Conservation (phyloP, 2,329 filamentous ascomycete genomes). For the Annulohypoxylon truncatum region DNA sequence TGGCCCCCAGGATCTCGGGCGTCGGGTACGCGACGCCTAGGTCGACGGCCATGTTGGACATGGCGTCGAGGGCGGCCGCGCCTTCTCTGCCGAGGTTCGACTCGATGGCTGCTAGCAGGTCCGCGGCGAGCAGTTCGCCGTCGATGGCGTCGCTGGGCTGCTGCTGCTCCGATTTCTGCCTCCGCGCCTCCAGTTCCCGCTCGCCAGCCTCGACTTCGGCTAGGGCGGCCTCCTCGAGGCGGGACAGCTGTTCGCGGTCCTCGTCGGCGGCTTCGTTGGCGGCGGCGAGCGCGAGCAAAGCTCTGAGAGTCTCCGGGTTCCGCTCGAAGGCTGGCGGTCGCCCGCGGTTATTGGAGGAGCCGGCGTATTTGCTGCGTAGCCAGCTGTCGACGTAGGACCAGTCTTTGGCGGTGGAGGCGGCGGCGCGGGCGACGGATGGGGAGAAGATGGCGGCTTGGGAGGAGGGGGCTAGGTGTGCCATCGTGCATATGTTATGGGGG, state of each 20-base stretch:
- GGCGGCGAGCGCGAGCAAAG: constrained; percentile 77
- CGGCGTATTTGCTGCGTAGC: constrained; percentile 73
- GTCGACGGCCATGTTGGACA: constrained; percentile 64
- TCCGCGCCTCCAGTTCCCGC: constrained; percentile 48
- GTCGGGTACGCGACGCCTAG: constrained; percentile 62
- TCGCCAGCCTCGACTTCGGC: constrained; percentile 57
- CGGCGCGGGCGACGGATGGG: constrained; percentile 75
- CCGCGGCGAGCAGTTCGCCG: constrained; percentile 49
- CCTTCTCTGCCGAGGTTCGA: constrained; percentile 67
- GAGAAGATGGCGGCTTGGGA: constrained; percentile 70
- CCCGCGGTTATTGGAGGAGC: constrained; percentile 55
- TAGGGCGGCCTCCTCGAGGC: constrained; percentile 70
- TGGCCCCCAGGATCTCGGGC: constrained; percentile 61
- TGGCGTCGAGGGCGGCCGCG: constrained; percentile 64
- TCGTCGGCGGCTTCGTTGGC: constrained; percentile 84
- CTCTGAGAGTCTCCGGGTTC: constrained; percentile 83
- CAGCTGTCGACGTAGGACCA: constrained; percentile 90
- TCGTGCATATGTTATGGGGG: constrained; percentile 27
- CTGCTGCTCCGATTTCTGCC: constrained; percentile 35
- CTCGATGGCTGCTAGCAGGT: constrained; percentile 66
- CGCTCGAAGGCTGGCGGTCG: constrained; percentile 81
- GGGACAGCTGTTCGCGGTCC: constrained; percentile 67
- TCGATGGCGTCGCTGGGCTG: constrained; percentile 16
- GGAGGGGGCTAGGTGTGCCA: constrained; percentile 49
- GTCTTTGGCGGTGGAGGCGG: constrained; percentile 85